Percentiles rank a stretch among this genome's conserved stretches.
These are phyloP conservation scores for Cystobasidiaceae sp. DNA, from an alignment of 1,284 basidiomycete genomes.

Conservation along the genomic window DNA sequence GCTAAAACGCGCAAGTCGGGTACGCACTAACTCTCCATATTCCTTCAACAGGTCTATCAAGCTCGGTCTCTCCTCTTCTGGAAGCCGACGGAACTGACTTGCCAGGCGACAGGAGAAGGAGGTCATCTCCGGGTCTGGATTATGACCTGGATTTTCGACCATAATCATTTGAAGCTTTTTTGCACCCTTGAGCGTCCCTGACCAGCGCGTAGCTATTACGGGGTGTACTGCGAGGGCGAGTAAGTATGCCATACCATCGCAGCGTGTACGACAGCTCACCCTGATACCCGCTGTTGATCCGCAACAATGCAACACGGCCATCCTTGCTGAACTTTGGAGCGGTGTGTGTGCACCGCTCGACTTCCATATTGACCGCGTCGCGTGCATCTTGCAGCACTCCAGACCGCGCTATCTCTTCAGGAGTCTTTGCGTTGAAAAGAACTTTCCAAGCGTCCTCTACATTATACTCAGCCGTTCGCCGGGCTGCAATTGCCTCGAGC, in stretches of 20 bases:
- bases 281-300: constrained; percentile 47
- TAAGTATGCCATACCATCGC: background rate
- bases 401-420: constrained; percentile 31
- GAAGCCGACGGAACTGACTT: constrained; percentile 40
- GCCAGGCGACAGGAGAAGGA: constrained; percentile 47
- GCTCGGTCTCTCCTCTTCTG: constrained; percentile 45
- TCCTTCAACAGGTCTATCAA: constrained; percentile 45
- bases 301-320: constrained; percentile 39
- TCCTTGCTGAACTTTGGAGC: constrained; percentile 40
- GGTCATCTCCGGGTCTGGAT: constrained; percentile 44
- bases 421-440: constrained; percentile 29
- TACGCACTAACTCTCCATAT: constrained; percentile 39
- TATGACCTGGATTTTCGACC: constrained; percentile 47
- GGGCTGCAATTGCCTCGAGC: background rate
- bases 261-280: constrained; percentile 35
- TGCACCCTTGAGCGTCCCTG: constrained; percentile 43
- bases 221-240: constrained; percentile 44
- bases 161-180: constrained; percentile 48
- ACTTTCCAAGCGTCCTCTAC: constrained; percentile 37
- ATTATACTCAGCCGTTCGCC: constrained; percentile 38
- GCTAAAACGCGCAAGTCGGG: constrained; percentile 18
- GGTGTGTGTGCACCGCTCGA: constrained; percentile 38
- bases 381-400: constrained; percentile 33
- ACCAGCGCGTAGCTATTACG: constrained; percentile 49
- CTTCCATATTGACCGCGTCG: constrained; percentile 35